Conservation (phyloP, 1,284 basidiomycete species). For the Neonothopanus nambi region DNA sequence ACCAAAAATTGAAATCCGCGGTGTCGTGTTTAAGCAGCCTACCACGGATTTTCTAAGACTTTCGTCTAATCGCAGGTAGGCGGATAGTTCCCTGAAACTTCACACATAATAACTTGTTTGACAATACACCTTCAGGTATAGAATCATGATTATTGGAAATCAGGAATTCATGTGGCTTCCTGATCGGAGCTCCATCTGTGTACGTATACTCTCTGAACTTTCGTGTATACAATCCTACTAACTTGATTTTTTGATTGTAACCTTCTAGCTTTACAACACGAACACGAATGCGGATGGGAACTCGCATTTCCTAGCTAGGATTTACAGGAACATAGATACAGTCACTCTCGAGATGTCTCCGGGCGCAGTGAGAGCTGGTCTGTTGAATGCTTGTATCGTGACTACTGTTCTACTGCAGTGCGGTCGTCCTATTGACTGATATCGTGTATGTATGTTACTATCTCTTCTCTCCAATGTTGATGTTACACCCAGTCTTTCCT, state of each 20-base stretch:
- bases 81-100: no score
- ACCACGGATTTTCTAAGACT: constrained; percentile 46
- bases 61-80: constrained; percentile 45
- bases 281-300: constrained; percentile 17
- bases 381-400: constrained; percentile 30
- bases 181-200: constrained; percentile 26
- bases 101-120: constrained; percentile 10
- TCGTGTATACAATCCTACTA: background rate
- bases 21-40: constrained; percentile 35
- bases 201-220: no score
- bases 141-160: constrained; percentile 43
- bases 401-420: constrained; percentile 32
- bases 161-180: constrained; percentile 26
- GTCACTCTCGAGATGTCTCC: constrained; percentile 32
- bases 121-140: constrained; percentile 37
- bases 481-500: no score
- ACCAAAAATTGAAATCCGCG: constrained; percentile 45
- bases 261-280: constrained; percentile 16
- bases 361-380: constrained; percentile 30
- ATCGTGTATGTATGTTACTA: no score
- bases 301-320: constrained; percentile 32
- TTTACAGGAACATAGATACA: constrained; percentile 24
- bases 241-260: background rate
- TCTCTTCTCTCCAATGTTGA: no score
- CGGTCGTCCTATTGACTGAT: constrained; percentile 22